Conservation (phyloP, 164 flowering plant genomes). For the Liquidambar formosana region DNA sequence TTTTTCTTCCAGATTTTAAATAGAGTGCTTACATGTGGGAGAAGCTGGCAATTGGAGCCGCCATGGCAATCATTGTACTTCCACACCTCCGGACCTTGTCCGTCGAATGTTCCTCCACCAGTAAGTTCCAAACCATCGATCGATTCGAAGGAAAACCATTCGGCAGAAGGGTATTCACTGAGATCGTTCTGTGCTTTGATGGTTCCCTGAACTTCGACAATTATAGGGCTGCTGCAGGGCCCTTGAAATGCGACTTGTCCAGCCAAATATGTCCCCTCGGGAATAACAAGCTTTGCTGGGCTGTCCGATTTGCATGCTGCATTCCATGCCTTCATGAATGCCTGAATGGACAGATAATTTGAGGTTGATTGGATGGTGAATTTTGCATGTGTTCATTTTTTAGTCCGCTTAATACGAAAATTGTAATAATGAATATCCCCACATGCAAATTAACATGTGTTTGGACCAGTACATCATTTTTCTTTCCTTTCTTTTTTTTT, state of each 20-base stretch:
- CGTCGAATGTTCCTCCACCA: constrained; percentile 60
- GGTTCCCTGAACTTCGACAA: constrained; percentile 48
- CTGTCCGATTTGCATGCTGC: constrained; percentile 32
- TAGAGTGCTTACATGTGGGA: constrained; percentile 29
- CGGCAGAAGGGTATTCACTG: constrained; percentile 22
- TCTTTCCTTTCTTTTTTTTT: no score
- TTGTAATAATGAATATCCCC: no score
- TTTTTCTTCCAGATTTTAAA: background rate
- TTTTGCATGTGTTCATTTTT: no score
- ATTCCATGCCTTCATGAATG: constrained; percentile 43
- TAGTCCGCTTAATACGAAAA: no score
- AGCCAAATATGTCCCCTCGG: constrained; percentile 34
- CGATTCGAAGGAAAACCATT: constrained; percentile 41
- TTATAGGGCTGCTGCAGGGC: constrained; percentile 47
- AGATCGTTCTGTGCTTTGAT: constrained; percentile 36
- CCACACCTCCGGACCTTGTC: constrained; percentile 43
- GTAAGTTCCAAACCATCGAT: constrained; percentile 35
- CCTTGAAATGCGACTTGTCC: constrained; percentile 45
- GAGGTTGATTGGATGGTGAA: no score
- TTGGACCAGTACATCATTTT: no score
- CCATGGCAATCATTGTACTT: constrained; percentile 24
- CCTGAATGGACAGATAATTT: no score
- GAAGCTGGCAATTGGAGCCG: constrained; percentile 16
- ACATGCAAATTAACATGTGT: no score
- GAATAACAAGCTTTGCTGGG: constrained; percentile 42